These are phyloP conservation scores for Myriosclerotinia duriaeana DNA, from an alignment of 2,329 filamentous ascomycete species.

Conservation along the genomic window DNA sequence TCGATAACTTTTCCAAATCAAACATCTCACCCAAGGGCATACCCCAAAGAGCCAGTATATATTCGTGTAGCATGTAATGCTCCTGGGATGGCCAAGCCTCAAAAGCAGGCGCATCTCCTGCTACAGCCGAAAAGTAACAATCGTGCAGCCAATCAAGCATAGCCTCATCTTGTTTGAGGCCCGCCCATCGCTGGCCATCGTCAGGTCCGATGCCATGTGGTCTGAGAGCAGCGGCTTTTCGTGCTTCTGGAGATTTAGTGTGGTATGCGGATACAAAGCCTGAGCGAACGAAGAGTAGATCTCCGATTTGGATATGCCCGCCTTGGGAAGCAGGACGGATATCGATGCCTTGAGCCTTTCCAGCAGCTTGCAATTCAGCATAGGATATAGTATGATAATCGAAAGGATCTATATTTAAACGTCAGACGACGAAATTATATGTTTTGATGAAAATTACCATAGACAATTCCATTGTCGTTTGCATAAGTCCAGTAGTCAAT, in stretches of 20 bases:
- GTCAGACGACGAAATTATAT: not conserved
- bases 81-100: conserved; percentile 42
- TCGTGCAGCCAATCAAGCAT: conserved; percentile 47
- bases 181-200: conserved; percentile 44
- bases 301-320: conserved; percentile 52
- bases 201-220: conserved; percentile 43
- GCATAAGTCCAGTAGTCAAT: conserved; percentile 46
- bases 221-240: conserved; percentile 43
- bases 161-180: conserved; percentile 49
- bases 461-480: conserved; percentile 43
- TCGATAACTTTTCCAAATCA: conserved; percentile 39
- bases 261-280: conserved; percentile 47
- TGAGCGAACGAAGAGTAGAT: conserved; percentile 52
- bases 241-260: conserved; percentile 43
- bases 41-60: conserved; percentile 40
- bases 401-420: conserved; percentile 35
- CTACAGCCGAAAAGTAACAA: conserved; percentile 46
- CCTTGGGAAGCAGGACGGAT: conserved; percentile 45
- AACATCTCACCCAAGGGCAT: conserved; percentile 41
- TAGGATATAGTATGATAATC: conserved; percentile 36
- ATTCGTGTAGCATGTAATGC: conserved; percentile 38
- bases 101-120: conserved; percentile 47
- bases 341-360: conserved; percentile 38
- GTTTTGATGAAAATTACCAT: conserved; percentile 31
- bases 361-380: conserved; percentile 35